Percentiles rank a stretch among this genome's conserved stretches.
Evolutionary conservation across 306 rosid genomes (phyloP).

Genomic region (Glycine latifolia): DNA sequence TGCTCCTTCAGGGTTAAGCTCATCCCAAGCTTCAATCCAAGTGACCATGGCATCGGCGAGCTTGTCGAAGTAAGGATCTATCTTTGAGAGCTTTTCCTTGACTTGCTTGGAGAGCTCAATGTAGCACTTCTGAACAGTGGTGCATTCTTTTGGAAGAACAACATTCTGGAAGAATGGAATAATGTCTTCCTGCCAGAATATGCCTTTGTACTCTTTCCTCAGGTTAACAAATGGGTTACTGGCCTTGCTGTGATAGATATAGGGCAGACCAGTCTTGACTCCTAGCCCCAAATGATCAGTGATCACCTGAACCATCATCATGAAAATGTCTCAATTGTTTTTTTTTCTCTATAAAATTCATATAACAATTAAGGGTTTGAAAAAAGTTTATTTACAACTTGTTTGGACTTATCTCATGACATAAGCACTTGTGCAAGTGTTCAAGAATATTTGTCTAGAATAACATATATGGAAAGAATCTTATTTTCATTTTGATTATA

Average conservation of each 20-base stretch:
- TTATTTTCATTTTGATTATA: not conserved
- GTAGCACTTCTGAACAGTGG: slow-evolving; percentile 90
- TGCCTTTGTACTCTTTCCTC: slow-evolving; percentile 59
- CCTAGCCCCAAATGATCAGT: slow-evolving; percentile 90
- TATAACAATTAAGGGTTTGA: not conserved
- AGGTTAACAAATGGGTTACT: slow-evolving; percentile 57
- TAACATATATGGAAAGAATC: not conserved
- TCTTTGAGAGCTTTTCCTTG: slow-evolving; percentile 78
- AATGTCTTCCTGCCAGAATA: slow-evolving; percentile 60
- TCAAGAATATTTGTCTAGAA: not conserved
- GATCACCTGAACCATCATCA: slow-evolving; percentile 57
- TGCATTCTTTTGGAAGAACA: slow-evolving; percentile 74
- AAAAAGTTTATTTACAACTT: not conserved
- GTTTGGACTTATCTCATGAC: not conserved
- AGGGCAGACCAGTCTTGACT: slow-evolving; percentile 86
- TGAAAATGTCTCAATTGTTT: slow-evolving; percentile 14
- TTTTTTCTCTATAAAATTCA: not conserved
- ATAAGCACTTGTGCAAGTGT: not conserved
- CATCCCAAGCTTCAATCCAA: slow-evolving; percentile 85
- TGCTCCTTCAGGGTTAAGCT: slow-evolving; percentile 60
- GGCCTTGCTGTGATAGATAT: slow-evolving; percentile 64
- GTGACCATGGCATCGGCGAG: slow-evolving; percentile 77
- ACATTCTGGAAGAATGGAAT: slow-evolving; percentile 54
- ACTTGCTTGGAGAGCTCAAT: slow-evolving; percentile 84
- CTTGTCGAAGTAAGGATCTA: slow-evolving; percentile 86